Conservation (phyloP, 306 rosid genomes). For the Glycine latifolia region DNA sequence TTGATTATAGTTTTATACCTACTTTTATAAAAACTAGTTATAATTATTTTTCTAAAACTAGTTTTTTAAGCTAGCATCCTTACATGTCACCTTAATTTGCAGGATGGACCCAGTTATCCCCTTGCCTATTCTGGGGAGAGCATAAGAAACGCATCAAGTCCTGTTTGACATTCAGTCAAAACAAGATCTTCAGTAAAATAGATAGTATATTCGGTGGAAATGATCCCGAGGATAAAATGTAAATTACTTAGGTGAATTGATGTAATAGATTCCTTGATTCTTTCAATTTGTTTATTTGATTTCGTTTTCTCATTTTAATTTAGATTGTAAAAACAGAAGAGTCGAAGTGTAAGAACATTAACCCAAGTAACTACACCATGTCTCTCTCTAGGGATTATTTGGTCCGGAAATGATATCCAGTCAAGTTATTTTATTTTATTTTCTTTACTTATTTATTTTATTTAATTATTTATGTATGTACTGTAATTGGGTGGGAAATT, state of each 20-base stretch:
- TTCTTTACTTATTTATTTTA: not conserved
- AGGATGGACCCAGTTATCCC: constrained; percentile 44
- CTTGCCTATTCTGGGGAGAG: constrained; percentile 43
- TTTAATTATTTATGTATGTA: not conserved
- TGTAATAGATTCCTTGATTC: constrained; percentile 30
- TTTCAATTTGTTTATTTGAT: constrained; percentile 1
- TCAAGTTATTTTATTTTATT: not conserved
- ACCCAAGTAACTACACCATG: not conserved
- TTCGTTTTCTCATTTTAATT: constrained; percentile 6
- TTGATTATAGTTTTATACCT: no score
- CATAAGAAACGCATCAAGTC: constrained; percentile 24
- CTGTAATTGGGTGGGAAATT: not conserved
- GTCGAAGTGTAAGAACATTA: not conserved
- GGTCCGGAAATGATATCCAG: not conserved
- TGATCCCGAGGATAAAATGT: not conserved
- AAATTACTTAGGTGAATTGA: constrained; percentile 28
- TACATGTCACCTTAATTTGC: not conserved
- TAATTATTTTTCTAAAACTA: no score
- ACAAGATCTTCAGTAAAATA: constrained; percentile 12
- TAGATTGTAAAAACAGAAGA: constrained; percentile 9
- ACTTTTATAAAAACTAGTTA: no score
- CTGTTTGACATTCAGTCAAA: constrained; percentile 23
- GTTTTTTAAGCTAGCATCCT: no score
- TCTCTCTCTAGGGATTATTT: not conserved
- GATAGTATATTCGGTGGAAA: constrained; percentile 11